phyloP scores from a whole-genome alignment of 176 grass and related monocot genomes.

The Ananas comosus region DNA sequence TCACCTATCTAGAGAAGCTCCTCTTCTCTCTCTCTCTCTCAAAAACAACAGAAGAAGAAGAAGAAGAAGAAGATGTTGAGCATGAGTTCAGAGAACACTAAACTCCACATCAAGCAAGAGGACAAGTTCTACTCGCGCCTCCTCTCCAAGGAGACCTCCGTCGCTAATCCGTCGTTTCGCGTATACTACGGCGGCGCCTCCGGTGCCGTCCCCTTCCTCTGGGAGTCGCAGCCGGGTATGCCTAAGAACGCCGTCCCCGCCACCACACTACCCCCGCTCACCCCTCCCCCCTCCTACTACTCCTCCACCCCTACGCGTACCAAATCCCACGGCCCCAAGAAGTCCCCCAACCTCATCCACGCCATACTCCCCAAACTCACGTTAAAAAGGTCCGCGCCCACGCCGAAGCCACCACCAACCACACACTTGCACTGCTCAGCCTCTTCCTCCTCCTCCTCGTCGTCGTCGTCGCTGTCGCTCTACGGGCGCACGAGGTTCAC shows the following conservation, averaged over 20 bases:
- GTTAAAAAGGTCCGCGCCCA: slow-evolving; percentile 8
- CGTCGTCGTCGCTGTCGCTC: slow-evolving; percentile 19
- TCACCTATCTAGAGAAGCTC: background rate
- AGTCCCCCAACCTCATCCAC: slow-evolving; percentile 31
- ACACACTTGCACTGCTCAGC: background rate
- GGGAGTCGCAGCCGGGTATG: slow-evolving; percentile 86
- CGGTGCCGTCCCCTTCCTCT: slow-evolving; percentile 66
- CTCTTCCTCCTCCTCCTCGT: slow-evolving; percentile 27
- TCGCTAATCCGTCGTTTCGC: slow-evolving; percentile 52
- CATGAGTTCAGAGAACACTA: slow-evolving; percentile 12
- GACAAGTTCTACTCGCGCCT: slow-evolving; percentile 51
- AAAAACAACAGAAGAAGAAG: background rate
- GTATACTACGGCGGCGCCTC: slow-evolving; percentile 78
- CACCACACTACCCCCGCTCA: slow-evolving; percentile 29
- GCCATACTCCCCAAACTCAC: slow-evolving; percentile 45
- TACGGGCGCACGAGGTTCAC: background rate
- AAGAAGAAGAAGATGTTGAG: background rate
- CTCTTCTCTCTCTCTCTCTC: background rate
- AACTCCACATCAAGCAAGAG: slow-evolving; percentile 32
- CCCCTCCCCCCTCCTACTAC: slow-evolving; percentile 76
- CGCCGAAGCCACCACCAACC: background rate
- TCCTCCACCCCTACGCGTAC: background rate
- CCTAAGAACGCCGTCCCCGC: slow-evolving; percentile 42
- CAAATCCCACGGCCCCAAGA: slow-evolving; percentile 1
- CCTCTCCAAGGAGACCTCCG: slow-evolving; percentile 39